phyloP scores from a whole-genome alignment of 495 filamentous ascomycete species.

The Neurospora pannonica region DNA sequence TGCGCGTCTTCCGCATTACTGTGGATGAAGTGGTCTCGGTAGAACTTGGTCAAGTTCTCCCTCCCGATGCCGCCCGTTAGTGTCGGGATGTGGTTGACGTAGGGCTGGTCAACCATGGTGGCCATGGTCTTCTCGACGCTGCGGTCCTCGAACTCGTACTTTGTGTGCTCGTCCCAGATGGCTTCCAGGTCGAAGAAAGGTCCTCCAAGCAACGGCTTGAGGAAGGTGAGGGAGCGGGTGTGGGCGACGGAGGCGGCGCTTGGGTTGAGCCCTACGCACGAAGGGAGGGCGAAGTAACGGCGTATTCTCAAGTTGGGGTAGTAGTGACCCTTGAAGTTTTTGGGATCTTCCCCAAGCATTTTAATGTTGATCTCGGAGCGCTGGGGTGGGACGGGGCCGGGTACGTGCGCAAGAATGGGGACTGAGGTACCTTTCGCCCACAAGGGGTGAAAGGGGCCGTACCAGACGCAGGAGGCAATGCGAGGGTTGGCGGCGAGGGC shows the following conservation, averaged over 20 bases:
- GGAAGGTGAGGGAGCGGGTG: conserved; percentile 40
- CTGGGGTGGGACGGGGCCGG: neutral
- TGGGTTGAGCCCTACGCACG: conserved; percentile 27
- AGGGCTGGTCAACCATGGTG: conserved; percentile 51
- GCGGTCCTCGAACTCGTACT: conserved; percentile 44
- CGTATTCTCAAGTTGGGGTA: conserved; percentile 22
- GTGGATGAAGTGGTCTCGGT: conserved; percentile 64
- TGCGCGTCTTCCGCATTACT: conserved; percentile 56
- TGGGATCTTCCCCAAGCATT: neutral
- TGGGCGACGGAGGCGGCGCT: conserved; percentile 36
- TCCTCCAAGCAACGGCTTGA: conserved; percentile 41
- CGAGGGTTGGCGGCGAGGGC: conserved; percentile 7
- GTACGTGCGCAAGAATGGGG: conserved; percentile 14
- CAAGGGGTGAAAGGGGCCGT: conserved; percentile 5
- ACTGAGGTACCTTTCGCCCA: neutral
- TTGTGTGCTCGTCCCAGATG: conserved; percentile 53
- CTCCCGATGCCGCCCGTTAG: conserved; percentile 66
- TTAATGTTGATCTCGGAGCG: neutral
- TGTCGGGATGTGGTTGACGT: conserved; percentile 51
- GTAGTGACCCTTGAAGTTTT: conserved; percentile 2
- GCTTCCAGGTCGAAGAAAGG: conserved; percentile 51
- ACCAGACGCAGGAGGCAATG: conserved; percentile 26
- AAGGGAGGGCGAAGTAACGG: conserved; percentile 31
- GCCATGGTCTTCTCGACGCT: conserved; percentile 46
- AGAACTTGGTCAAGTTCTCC: conserved; percentile 59